A percentile compares a stretch with the other conserved stretches of the same genome.
Conservation (phyloP, 768 basidiomycete genomes). For the Amanita muscaria region DNA sequence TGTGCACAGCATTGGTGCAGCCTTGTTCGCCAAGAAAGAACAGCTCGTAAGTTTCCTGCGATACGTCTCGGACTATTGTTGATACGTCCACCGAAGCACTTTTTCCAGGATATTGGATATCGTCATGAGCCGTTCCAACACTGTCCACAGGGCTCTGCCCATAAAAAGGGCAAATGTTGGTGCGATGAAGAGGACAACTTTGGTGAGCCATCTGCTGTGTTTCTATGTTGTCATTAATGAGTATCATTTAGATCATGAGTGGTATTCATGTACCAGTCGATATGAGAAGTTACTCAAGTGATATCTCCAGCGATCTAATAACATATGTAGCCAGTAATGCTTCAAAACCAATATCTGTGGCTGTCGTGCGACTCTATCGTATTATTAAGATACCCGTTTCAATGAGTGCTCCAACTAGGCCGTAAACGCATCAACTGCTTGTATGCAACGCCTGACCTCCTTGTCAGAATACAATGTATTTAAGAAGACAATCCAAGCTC, state of each 20-base stretch:
- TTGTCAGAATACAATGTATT: too few species aligned
- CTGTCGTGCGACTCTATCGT: background rate
- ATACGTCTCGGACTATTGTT: conserved; percentile 1
- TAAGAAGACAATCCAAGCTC: too few species aligned
- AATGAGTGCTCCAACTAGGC: too few species aligned
- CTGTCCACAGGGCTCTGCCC: conserved; percentile 71
- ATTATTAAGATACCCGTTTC: background rate
- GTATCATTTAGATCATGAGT: conserved; percentile 50
- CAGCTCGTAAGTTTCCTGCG: conserved; percentile 45
- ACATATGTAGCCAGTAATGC: background rate
- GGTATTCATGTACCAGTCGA: conserved; percentile 84
- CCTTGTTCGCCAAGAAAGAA: conserved; percentile 80
- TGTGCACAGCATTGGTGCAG: conserved; percentile 84
- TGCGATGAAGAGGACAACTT: conserved; percentile 71
- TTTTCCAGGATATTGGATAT: conserved; percentile 92
- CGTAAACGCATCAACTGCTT: too few species aligned
- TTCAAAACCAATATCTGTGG: background rate
- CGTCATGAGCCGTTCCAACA: conserved; percentile 92
- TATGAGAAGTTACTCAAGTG: conserved; percentile 54
- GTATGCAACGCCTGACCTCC: too few species aligned
- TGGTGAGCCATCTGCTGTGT: conserved; percentile 35
- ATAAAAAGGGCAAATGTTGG: conserved; percentile 78
- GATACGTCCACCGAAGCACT: conserved; percentile 42
- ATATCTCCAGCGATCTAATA: conserved; percentile 3
- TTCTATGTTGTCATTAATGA: conserved; percentile 3